Percentiles rank a stretch among this genome's conserved stretches.
Evolutionary conservation across 331 rosid genomes (phyloP).

Genomic region (Malus hybrid): DNA sequence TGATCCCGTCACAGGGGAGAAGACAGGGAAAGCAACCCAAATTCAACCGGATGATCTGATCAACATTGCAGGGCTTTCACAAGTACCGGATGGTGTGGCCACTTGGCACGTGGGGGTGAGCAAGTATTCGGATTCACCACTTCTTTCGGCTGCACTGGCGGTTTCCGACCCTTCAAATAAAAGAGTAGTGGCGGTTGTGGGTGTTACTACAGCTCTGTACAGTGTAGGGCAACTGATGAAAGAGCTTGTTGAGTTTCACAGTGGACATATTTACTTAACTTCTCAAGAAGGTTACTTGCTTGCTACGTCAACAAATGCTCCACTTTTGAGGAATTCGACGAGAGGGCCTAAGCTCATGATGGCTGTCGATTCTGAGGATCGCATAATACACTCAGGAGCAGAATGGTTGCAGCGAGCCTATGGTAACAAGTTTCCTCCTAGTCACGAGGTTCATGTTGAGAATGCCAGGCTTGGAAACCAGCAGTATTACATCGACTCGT

Average conservation of each 20-base stretch:
- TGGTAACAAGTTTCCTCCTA: conserved; percentile 60
- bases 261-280: conserved; percentile 91
- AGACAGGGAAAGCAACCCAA: conserved; percentile 76
- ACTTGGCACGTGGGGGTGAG: conserved; percentile 97
- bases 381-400: conserved; percentile 58
- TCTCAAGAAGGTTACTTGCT: conserved; percentile 85
- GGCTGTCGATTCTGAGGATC: conserved; percentile 72
- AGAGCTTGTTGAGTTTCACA: conserved; percentile 83
- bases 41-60: conserved; percentile 86
- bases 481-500: conserved; percentile 83
- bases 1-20: conserved; percentile 75
- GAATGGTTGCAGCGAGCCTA: conserved; percentile 57
- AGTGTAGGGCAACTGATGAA: conserved; percentile 96
- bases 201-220: conserved; percentile 87
- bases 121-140: conserved; percentile 80
- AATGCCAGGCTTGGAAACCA: conserved; percentile 61
- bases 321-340: conserved; percentile 57
- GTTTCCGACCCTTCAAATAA: conserved; percentile 76
- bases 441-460: conserved; percentile 82
- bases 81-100: conserved; percentile 92
- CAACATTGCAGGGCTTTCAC: conserved; percentile 75
- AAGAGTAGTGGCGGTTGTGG: conserved; percentile 90
- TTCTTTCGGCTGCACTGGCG: conserved; percentile 96
- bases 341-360: conserved; percentile 58
- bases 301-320: conserved; percentile 81